Percentiles rank a stretch among this genome's conserved stretches.
phyloP scores from a whole-genome alignment of 2,329 filamentous ascomycete genomes.

The Ophiostoma himal-ulmi region DNA sequence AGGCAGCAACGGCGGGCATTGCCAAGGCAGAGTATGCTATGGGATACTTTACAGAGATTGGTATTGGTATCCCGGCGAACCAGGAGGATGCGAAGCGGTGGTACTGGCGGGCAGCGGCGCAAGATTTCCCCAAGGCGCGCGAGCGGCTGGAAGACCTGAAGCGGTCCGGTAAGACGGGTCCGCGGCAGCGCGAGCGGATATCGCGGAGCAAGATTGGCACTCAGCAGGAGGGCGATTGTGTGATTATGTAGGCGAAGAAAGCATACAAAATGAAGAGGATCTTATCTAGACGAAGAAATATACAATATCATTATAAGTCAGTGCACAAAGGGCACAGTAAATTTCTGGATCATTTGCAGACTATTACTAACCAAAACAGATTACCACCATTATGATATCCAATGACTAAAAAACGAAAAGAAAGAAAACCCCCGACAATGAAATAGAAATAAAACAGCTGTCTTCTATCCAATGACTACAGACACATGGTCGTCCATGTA shows the following conservation, averaged over 20 bases:
- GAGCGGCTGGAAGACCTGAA: slow-evolving; percentile 91
- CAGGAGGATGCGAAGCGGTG: slow-evolving; percentile 94
- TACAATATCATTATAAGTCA: neutral
- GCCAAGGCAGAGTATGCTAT: slow-evolving; percentile 97
- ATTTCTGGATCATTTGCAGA: neutral
- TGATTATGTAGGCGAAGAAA: slow-evolving; percentile 53
- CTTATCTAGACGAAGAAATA: neutral
- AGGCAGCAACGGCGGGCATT: slow-evolving; percentile 79
- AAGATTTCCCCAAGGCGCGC: slow-evolving; percentile 89
- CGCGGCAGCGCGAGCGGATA: slow-evolving; percentile 70
- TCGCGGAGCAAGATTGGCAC: slow-evolving; percentile 60
- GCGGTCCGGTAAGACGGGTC: slow-evolving; percentile 63
- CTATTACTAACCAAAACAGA: neutral
- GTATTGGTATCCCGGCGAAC: slow-evolving; percentile 80
- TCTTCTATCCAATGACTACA: slow-evolving; percentile 38
- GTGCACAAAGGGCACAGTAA: neutral
- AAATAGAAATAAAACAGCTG: neutral
- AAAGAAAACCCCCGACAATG: neutral
- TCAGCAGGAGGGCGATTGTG: slow-evolving; percentile 83
- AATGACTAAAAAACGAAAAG: neutral
- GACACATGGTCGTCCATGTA: slow-evolving; percentile 56
- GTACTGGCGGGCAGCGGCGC: slow-evolving; percentile 95
- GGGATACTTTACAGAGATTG: slow-evolving; percentile 94
- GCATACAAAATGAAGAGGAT: neutral
- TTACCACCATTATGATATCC: slow-evolving; percentile 2